phyloP scores from a whole-genome alignment of 805 yeast species.

The Hanseniaspora guilliermondii region DNA sequence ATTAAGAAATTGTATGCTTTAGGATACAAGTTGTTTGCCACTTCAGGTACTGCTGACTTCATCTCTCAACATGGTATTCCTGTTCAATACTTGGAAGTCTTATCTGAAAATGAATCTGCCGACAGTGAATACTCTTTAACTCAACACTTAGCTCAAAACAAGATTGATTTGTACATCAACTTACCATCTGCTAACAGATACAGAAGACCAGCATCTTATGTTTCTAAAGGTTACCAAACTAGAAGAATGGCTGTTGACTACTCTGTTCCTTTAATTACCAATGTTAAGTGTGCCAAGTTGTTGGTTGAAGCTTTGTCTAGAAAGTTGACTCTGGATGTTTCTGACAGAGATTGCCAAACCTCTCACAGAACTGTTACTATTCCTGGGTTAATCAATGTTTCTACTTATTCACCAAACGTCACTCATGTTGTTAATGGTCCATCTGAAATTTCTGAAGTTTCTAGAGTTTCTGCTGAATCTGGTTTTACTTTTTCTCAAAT shows the following conservation, averaged over 20 bases:
- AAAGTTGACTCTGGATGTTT: constrained; percentile 49
- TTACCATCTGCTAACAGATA: constrained; percentile 93
- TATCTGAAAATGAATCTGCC: constrained; percentile 61
- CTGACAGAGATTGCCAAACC: constrained; percentile 77
- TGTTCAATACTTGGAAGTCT: constrained; percentile 85
- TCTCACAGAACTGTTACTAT: constrained; percentile 70
- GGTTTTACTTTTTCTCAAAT: constrained; percentile 83
- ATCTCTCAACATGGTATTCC: constrained; percentile 89
- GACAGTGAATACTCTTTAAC: constrained; percentile 90
- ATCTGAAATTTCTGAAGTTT: constrained; percentile 49
- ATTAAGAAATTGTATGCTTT: constrained; percentile 66
- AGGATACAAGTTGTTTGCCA: constrained; percentile 87
- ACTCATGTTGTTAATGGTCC: constrained; percentile 34
- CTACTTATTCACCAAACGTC: constrained; percentile 64
- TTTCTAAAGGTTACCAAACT: constrained; percentile 92
- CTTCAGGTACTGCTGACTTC: constrained; percentile 98
- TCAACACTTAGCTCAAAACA: constrained; percentile 89
- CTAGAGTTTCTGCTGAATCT: constrained; percentile 60
- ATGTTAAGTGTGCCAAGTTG: constrained; percentile 92
- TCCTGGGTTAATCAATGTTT: constrained; percentile 78
- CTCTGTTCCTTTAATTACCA: constrained; percentile 93
- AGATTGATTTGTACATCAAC: constrained; percentile 91
- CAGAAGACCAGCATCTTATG: constrained; percentile 97
- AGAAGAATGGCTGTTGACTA: constrained; percentile 99
- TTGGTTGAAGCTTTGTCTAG: constrained; percentile 87